Conservation (phyloP, 192 early-diverging fungal genomes). For the Backusella westeae region DNA sequence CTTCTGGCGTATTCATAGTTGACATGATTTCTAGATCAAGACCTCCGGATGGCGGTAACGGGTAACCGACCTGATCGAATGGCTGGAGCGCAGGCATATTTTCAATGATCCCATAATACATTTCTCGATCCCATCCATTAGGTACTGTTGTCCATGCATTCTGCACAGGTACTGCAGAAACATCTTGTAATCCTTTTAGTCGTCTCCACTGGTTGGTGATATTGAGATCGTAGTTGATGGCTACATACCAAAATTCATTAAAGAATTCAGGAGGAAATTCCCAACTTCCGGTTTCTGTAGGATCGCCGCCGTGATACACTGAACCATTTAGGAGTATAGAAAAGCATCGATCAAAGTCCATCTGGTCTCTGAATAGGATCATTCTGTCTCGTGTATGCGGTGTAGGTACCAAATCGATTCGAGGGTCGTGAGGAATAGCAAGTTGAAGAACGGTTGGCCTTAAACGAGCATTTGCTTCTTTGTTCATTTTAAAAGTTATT, state of each 20-base stretch:
- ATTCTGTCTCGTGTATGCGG: slow-evolving; percentile 24
- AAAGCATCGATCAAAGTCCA: slow-evolving; percentile 34
- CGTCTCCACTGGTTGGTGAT: slow-evolving; percentile 28
- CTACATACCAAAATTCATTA: slow-evolving; percentile 26
- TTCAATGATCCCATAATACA: neutral
- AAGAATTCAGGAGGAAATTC: slow-evolving; percentile 29
- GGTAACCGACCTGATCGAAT: neutral
- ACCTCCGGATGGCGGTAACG: neutral
- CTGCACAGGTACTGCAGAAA: neutral
- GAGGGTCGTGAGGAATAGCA: slow-evolving; percentile 23
- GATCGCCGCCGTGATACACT: slow-evolving; percentile 33
- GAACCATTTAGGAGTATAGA: slow-evolving; percentile 12
- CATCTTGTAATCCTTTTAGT: slow-evolving; percentile 15
- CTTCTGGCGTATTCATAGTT: neutral
- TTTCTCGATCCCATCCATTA: neutral
- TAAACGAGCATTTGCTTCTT: slow-evolving; percentile 10
- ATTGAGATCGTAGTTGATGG: slow-evolving; percentile 19
- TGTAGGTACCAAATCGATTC: slow-evolving; percentile 26
- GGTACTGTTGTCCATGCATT: neutral
- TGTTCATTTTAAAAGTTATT: neutral
- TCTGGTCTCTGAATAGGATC: slow-evolving; percentile 29
- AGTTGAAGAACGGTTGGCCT: slow-evolving; percentile 24
- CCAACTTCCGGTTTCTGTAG: slow-evolving; percentile 26
- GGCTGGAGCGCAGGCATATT: slow-evolving; percentile 5
- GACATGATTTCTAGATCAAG: too few relatives aligned